Conservation (phyloP, 306 rosid genomes). For the Vigna unguiculata region DNA sequence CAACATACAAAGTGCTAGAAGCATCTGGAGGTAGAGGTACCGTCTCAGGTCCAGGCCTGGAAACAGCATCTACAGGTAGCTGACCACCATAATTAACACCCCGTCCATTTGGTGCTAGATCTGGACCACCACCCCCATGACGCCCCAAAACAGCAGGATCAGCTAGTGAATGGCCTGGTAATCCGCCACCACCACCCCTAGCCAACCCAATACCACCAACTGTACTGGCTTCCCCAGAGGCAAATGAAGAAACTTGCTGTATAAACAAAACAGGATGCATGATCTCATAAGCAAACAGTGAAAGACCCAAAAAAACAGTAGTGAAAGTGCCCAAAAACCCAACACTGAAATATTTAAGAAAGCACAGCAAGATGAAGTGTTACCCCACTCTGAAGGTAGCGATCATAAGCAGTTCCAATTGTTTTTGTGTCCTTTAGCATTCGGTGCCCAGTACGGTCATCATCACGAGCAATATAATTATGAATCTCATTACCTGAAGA, state of each 20-base stretch:
- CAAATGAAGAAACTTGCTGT: conserved; percentile 71
- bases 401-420: conserved; percentile 87
- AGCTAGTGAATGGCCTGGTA: conserved; percentile 58
- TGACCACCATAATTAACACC: conserved; percentile 64
- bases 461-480: conserved; percentile 62
- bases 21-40: conserved; percentile 89
- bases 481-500: conserved; percentile 73
- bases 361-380: conserved; percentile 34
- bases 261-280: conserved; percentile 48
- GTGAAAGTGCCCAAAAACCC: neutral
- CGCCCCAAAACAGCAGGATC: conserved; percentile 66
- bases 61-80: conserved; percentile 59
- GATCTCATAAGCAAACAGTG: conserved; percentile 41
- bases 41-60: conserved; percentile 77
- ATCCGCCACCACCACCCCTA: conserved; percentile 63
- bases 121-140: conserved; percentile 62
- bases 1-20: conserved; percentile 85
- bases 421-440: conserved; percentile 65
- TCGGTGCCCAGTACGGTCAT: conserved; percentile 63
- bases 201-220: conserved; percentile 63
- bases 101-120: conserved; percentile 66
- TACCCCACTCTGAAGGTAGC: conserved; percentile 93
- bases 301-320: neutral
- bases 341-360: conserved; percentile 5
- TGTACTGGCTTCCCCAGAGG: conserved; percentile 74